Conservation (phyloP, 2,329 filamentous ascomycete genomes). For the Pseudocercospora fuligena region DNA sequence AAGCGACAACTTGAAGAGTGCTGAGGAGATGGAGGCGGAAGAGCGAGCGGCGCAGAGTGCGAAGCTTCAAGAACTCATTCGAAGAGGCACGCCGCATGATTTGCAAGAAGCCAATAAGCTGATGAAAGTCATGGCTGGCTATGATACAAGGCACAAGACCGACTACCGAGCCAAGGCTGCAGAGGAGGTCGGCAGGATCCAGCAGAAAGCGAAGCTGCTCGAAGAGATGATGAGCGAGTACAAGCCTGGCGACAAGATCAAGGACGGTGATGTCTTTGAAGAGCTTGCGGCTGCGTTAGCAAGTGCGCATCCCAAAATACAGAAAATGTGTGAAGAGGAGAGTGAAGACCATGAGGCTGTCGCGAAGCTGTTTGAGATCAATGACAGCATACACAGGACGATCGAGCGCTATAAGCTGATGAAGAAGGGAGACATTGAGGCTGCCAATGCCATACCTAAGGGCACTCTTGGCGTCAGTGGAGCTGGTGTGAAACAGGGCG, state of each 20-base stretch:
- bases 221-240: conserved; percentile 92
- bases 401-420: conserved; percentile 94
- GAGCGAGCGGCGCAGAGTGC: conserved; percentile 93
- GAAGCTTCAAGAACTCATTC: conserved; percentile 96
- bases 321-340: conserved; percentile 99
- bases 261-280: conserved; percentile 71
- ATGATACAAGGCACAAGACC: conserved; percentile 91
- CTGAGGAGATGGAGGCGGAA: conserved; percentile 98
- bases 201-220: conserved; percentile 89
- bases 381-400: conserved; percentile 97
- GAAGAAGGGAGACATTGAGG: conserved; percentile 91
- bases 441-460: conserved; percentile 79
- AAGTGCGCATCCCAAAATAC: conserved; percentile 96
- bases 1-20: conserved; percentile 93
- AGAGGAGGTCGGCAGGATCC: conserved; percentile 91
- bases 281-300: conserved; percentile 88
- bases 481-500: conserved; percentile 67
- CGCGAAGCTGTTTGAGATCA: conserved; percentile 92
- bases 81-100: conserved; percentile 87
- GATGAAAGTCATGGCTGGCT: conserved; percentile 99
- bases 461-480: conserved; percentile 73
- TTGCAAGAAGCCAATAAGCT: conserved; percentile 94
- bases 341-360: conserved; percentile 96
- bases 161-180: conserved; percentile 98
- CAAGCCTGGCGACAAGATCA: conserved; percentile 77